phyloP scores from a whole-genome alignment of 2,329 filamentous ascomycete genomes.

The Anisogramma anomala region DNA sequence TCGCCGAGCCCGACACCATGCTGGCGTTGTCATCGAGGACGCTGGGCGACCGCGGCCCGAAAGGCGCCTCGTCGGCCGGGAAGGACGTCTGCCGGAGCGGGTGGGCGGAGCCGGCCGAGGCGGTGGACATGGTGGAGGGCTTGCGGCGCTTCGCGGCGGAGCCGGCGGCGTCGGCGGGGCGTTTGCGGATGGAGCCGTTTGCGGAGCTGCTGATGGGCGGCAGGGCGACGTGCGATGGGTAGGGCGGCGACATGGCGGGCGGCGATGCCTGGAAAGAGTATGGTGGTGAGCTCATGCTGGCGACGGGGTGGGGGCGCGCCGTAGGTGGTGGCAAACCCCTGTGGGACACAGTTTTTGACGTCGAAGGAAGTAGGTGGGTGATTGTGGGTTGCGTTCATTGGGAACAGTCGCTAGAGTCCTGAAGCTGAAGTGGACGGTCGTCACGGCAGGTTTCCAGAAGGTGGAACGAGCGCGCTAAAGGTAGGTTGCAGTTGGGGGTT shows the following conservation, averaged over 20 bases:
- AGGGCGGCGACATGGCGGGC: constrained; percentile 43
- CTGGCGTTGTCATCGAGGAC: constrained; percentile 48
- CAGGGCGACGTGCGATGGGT: constrained; percentile 37
- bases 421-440: background rate
- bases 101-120: constrained; percentile 43
- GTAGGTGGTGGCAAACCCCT: background rate
- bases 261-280: constrained; percentile 32
- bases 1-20: constrained; percentile 49
- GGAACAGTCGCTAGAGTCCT: background rate
- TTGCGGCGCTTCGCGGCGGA: constrained; percentile 57
- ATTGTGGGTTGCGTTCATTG: too few relatives aligned
- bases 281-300: constrained; percentile 45
- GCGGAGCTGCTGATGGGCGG: constrained; percentile 24
- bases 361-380: background rate
- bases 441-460: background rate
- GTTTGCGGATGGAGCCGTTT: constrained; percentile 45
- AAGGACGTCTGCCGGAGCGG: constrained; percentile 74
- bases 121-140: constrained; percentile 48
- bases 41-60: constrained; percentile 50
- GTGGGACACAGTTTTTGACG: background rate
- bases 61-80: constrained; percentile 52
- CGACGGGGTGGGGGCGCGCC: constrained; percentile 4
- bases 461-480: too few relatives aligned
- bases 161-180: constrained; percentile 41
- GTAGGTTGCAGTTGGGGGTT: too few relatives aligned